Conservation (phyloP, 31 red algal genomes). For the Endocladia muricata region DNA sequence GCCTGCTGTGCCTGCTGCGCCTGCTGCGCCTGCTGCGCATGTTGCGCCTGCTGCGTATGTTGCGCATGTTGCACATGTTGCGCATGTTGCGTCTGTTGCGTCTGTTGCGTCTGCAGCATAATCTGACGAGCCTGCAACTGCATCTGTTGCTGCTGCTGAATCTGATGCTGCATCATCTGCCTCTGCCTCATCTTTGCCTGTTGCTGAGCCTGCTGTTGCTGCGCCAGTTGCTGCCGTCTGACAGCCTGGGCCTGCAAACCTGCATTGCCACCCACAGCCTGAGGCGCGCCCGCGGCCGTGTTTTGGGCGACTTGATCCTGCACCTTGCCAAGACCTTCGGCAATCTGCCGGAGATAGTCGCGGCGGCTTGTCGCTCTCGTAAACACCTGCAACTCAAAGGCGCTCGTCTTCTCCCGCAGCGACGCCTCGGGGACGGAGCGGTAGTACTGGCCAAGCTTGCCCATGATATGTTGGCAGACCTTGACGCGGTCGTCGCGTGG, state of each 20-base stretch:
- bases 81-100: conserved; percentile 48
- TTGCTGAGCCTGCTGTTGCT: conserved; percentile 13
- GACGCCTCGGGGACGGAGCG: background rate
- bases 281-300: background rate
- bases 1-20: background rate
- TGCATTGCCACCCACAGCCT: background rate
- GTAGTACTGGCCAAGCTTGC: conserved; percentile 28
- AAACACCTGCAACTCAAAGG: conserved; percentile 36
- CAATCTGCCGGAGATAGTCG: conserved; percentile 52
- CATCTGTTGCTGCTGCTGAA: conserved; percentile 7
- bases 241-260: background rate
- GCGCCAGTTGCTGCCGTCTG: background rate
- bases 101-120: background rate
- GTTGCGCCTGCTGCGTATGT: conserved; percentile 21
- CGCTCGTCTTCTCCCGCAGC: conserved; percentile 19
- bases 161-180: background rate
- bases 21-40: conserved; percentile 14
- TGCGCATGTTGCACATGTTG: conserved; percentile 23
- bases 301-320: conserved; percentile 4
- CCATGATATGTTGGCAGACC: conserved; percentile 61
- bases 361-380: conserved; percentile 22
- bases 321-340: conserved; percentile 38
- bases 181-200: background rate
- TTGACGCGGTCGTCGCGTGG: conserved; percentile 50
- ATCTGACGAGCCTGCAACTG: conserved; percentile 4